phyloP scores from a whole-genome alignment of 371 early-diverging fungal genomes.

The Mucor irregularis region DNA sequence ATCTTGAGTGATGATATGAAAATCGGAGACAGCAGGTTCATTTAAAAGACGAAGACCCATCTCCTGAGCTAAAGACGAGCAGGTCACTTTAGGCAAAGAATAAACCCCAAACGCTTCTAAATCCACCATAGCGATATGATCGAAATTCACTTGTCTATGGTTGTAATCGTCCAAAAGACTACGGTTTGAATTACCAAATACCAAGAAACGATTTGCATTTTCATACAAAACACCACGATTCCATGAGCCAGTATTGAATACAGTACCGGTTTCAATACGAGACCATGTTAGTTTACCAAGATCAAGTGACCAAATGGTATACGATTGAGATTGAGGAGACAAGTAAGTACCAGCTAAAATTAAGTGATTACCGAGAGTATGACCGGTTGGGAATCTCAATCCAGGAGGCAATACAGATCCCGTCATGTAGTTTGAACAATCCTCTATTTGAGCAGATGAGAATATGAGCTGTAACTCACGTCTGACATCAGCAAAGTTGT shows the following conservation, averaged over 20 bases:
- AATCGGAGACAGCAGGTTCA: slow-evolving; percentile 62
- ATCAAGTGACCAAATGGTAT: slow-evolving; percentile 76
- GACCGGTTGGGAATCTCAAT: slow-evolving; percentile 76
- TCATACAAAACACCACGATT: slow-evolving; percentile 73
- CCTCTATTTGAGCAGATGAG: slow-evolving; percentile 23
- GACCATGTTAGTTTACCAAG: slow-evolving; percentile 66
- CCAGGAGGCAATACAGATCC: slow-evolving; percentile 72
- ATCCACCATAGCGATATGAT: slow-evolving; percentile 66
- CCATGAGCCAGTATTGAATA: slow-evolving; percentile 75
- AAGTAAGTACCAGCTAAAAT: slow-evolving; percentile 76
- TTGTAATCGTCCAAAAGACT: slow-evolving; percentile 76
- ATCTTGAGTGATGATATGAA: slow-evolving; percentile 59
- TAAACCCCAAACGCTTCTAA: slow-evolving; percentile 69
- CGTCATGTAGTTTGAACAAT: slow-evolving; percentile 39
- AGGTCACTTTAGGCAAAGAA: slow-evolving; percentile 45
- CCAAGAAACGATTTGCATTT: slow-evolving; percentile 62
- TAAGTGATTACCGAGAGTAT: slow-evolving; percentile 71
- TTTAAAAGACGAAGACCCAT: slow-evolving; percentile 63
- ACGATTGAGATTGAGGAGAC: slow-evolving; percentile 60
- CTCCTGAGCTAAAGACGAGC: slow-evolving; percentile 50
- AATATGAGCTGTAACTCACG: slow-evolving; percentile 71
- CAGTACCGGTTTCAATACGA: slow-evolving; percentile 68
- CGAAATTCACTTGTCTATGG: slow-evolving; percentile 70
- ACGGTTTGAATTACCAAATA: slow-evolving; percentile 75
- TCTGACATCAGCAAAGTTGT: slow-evolving; percentile 78